A percentile compares a stretch with the other conserved stretches of the same genome.
These are phyloP conservation scores for Daucus carota DNA, from an alignment of 129 eudicot genomes.

Conservation along the genomic window DH1_v3.0 NC_030386.2:526501-527000, in stretches of 20 bases:
- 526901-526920: conserved; percentile 43
- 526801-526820: conserved; percentile 79
- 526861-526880: conserved; percentile 71
- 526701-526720: background rate
- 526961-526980: conserved; percentile 57
- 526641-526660: background rate
- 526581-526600: background rate
- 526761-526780: conserved; percentile 50
- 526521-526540: background rate
- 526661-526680: background rate
- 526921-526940: conserved; percentile 38
- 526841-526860: conserved; percentile 75
- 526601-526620: background rate
- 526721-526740: background rate
- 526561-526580: background rate
- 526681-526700: background rate
- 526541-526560: background rate
- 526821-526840: conserved; percentile 61
- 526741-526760: conserved; percentile 42
- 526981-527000: conserved; percentile 71
- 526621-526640: background rate
- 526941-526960: conserved; percentile 48
- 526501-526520: background rate
- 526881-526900: conserved; percentile 68
- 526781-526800: conserved; percentile 32